These are phyloP conservation scores for Tricholoma matsutake DNA, from an alignment of 768 basidiomycete genomes.

Conservation along the genomic window DNA sequence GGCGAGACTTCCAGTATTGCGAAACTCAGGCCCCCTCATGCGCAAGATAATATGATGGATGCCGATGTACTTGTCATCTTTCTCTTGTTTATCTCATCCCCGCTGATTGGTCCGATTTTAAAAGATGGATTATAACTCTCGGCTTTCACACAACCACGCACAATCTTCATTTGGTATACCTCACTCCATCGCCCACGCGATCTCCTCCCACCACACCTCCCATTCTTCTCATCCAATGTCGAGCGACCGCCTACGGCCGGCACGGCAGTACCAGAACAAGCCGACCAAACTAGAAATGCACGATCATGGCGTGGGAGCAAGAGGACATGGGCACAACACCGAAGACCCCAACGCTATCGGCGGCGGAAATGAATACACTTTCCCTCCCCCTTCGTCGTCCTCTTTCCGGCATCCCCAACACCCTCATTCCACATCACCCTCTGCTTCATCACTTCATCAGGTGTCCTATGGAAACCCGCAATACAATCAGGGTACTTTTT, in stretches of 20 bases:
- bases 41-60: neutral
- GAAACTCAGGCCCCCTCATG: neutral
- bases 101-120: neutral
- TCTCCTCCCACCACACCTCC: neutral
- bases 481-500: neutral
- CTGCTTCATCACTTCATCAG: neutral
- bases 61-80: neutral
- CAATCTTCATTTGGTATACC: neutral
- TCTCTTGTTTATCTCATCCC: neutral
- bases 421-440: neutral
- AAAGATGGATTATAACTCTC: neutral
- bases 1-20: neutral
- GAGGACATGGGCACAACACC: neutral
- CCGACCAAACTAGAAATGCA: neutral
- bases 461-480: neutral
- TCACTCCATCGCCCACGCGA: neutral
- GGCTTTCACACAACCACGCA: neutral
- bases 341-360: neutral
- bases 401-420: neutral
- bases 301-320: neutral
- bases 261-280: neutral
- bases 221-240: slow-evolving; percentile 2
- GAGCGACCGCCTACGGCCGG: neutral
- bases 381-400: neutral
- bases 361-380: neutral